Percentiles rank a stretch among this genome's conserved stretches.
phyloP scores from a whole-genome alignment of 2,329 filamentous ascomycete species.

The Xylariaceae sp. region DNA sequence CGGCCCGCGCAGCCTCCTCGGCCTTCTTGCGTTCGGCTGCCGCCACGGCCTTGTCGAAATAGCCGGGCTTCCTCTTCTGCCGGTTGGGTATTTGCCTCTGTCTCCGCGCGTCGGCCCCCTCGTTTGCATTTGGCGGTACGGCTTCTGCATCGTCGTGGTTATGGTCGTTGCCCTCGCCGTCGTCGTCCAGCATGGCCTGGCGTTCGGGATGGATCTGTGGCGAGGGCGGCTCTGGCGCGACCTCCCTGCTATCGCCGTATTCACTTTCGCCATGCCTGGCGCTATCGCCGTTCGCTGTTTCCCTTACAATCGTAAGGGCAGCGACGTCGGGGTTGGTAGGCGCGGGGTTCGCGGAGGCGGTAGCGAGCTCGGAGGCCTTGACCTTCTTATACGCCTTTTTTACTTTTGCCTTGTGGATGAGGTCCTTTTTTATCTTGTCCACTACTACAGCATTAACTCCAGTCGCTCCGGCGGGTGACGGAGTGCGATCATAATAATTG shows the following conservation, averaged over 20 bases:
- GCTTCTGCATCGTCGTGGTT: background rate
- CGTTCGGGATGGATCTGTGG: constrained; percentile 49
- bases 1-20: constrained; percentile 37
- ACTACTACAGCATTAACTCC: constrained; percentile 54
- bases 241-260: constrained; percentile 31
- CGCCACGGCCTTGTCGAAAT: constrained; percentile 68
- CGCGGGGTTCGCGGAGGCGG: constrained; percentile 21
- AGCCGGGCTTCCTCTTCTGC: constrained; percentile 51
- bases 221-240: constrained; percentile 20
- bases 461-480: constrained; percentile 8
- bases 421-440: constrained; percentile 84
- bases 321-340: constrained; percentile 1
- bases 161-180: constrained; percentile 23
- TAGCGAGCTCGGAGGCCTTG: constrained; percentile 60
- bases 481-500: constrained; percentile 2
- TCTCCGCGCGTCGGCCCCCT: background rate
- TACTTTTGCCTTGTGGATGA: constrained; percentile 92
- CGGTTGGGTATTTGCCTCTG: constrained; percentile 10
- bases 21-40: constrained; percentile 50
- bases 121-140: background rate
- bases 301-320: constrained; percentile 23
- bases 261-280: background rate
- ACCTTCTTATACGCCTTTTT: constrained; percentile 92
- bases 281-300: background rate
- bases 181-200: constrained; percentile 47